Percentiles rank a stretch among this genome's conserved stretches.
Conservation (phyloP, 139 green algal genomes). For the Volvox africanus region DNA sequence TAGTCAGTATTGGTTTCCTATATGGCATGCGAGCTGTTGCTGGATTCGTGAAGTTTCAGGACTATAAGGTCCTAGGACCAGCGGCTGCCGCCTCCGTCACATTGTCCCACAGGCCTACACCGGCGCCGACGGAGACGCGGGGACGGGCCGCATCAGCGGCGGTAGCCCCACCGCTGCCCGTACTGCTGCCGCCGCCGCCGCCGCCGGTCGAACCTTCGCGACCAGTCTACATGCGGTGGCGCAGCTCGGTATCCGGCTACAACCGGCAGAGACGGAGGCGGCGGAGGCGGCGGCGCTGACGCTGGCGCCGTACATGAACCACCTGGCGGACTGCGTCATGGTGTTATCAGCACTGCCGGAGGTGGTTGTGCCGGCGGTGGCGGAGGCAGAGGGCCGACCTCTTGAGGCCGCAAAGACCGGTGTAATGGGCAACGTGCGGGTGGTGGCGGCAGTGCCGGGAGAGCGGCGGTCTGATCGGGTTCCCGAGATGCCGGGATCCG, state of each 20-base stretch:
- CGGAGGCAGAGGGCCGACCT: not conserved
- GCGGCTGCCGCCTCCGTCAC: not conserved
- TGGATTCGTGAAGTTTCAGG: too few relatives aligned
- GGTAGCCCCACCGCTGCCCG: not conserved
- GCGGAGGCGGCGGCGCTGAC: not conserved
- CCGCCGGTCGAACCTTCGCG: not conserved
- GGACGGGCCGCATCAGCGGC: too few relatives aligned
- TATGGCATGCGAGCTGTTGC: too few relatives aligned
- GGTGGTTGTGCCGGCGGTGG: not conserved
- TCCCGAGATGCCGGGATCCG: too few relatives aligned
- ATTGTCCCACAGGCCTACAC: not conserved
- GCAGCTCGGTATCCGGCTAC: not conserved
- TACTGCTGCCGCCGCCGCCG: too few relatives aligned
- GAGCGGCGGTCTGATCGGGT: not conserved
- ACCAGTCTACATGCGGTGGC: conserved; percentile 10
- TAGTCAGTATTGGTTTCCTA: too few relatives aligned
- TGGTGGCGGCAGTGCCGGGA: not conserved
- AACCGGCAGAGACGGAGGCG: not conserved
- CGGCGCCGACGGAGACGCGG: not conserved
- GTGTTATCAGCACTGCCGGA: not conserved
- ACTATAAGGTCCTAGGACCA: too few relatives aligned
- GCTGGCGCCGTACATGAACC: not conserved
- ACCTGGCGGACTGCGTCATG: conserved; percentile 13
- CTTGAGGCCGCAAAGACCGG: too few relatives aligned
- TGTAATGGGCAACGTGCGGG: not conserved